These are phyloP conservation scores for Astrothelium macrocarpum DNA, from an alignment of 495 filamentous ascomycete genomes.

Conservation along the genomic window DNA sequence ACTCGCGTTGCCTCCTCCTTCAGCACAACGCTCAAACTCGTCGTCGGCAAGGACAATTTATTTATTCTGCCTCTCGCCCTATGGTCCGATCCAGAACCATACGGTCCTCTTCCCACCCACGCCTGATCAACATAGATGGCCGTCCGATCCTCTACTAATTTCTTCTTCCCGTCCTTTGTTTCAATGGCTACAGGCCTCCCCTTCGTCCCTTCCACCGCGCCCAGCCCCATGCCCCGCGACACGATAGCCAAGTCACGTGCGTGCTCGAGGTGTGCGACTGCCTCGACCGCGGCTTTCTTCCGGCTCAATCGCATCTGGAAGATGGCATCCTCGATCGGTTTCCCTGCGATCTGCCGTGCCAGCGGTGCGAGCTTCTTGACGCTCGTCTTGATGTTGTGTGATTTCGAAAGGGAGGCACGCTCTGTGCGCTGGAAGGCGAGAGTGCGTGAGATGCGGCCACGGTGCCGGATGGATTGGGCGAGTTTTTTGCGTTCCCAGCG, in stretches of 20 bases:
- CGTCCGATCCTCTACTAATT: constrained; percentile 53
- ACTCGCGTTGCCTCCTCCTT: constrained; percentile 90
- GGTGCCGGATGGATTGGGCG: constrained; percentile 54
- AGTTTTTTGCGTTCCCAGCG: constrained; percentile 80
- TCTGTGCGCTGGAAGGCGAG: constrained; percentile 64
- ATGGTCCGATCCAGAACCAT: constrained; percentile 46
- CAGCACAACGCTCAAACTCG: constrained; percentile 65
- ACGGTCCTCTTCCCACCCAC: constrained; percentile 74
- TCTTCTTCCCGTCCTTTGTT: constrained; percentile 29
- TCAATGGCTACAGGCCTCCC: constrained; percentile 20
- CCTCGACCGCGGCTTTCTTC: constrained; percentile 83
- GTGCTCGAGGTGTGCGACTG: constrained; percentile 62
- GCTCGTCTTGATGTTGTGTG: constrained; percentile 62
- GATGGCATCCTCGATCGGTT: constrained; percentile 85
- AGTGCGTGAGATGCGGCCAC: constrained; percentile 54
- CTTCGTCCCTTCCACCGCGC: constrained; percentile 21
- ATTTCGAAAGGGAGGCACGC: constrained; percentile 53
- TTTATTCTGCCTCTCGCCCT: constrained; percentile 60
- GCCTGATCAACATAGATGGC: constrained; percentile 79
- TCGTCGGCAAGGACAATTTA: constrained; percentile 52
- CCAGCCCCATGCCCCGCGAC: constrained; percentile 75
- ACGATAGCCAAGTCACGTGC: constrained; percentile 72
- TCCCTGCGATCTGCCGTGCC: constrained; percentile 79
- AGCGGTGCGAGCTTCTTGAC: constrained; percentile 81
- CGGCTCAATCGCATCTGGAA: constrained; percentile 89